Evolutionary conservation across 768 basidiomycete species (phyloP), one percentile per base, ranked within the genome.

Genomic region (Gymnopilus dilepis): DNA sequence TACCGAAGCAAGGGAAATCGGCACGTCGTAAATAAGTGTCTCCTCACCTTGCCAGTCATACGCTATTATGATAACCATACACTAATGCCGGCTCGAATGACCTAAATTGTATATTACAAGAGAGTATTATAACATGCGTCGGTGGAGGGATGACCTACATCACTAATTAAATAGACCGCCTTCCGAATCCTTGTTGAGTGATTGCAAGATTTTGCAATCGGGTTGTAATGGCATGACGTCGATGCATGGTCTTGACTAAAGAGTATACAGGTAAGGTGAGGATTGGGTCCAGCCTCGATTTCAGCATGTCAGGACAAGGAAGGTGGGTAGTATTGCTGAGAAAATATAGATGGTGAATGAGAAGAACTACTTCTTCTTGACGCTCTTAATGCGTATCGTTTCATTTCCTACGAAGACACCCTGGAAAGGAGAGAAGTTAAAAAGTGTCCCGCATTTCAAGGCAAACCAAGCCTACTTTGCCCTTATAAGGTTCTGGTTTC

Each of bases 401-500:
- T 99, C 97, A 69, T 88, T 84, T n/a, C 93, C 95, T 56, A 98
- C 86, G 68, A 98, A 97, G 62, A 98, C 89, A 65, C 96, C 96
- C 92, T 99, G 17, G 3, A 54, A 15, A 33, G 34, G 34, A 41
- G 48, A 28, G 26, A 57, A 61, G 12, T 50, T 22, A 5, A 51
- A 21, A 41, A 21, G 50, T 57, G 42, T 19, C 31, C 37, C 21
- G 33, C 43, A 47, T 22, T n/a, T 8, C 22, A 56, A 56, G 24
- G 40, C 38, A 7, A 37, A 9, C 40, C 31, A 17, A 47, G 77
- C 91, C 54, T 70, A 97, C 95, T 85, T 98, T 98, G 72, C 95
- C 97, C 77, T 98, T 94, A 78, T 98, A 99, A 15, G 95, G 96
- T 72, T 99, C 97, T 21, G 97, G 97, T 67, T 89, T 90, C 68